Evolutionary conservation across 176 grass and related monocot species (phyloP), one percentile per base, ranked within the genome.

Genomic region (Raddia distichophylla): DNA sequence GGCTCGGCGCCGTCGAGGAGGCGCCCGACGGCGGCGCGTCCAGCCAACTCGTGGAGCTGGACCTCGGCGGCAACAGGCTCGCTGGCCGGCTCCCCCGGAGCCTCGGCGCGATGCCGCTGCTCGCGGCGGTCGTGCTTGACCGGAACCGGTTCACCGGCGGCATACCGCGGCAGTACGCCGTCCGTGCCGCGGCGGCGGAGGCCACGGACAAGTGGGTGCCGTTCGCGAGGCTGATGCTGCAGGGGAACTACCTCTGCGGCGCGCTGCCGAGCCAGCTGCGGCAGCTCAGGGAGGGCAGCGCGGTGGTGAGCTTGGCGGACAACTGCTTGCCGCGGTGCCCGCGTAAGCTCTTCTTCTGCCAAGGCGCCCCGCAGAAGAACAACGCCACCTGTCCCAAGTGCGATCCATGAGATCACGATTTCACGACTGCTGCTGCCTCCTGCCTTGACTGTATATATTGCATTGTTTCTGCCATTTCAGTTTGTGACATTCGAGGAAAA

Each of bases 281-380:
- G 57, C 80, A 65, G 80, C 20, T 89, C 13, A 84, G 81, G 91
- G 87, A 86, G 1, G 91, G 84, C 43, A 2, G 20, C 1, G 84
- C 84, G 0, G 52, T 10, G 58, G 71, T 92, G 14, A 92, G 76
- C 10, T 66, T 92, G 80, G 87, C 80, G 27, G 91, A 92, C 5
- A 92, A 92, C 40, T 92, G 87, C 83, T 55, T 92, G 76, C 48
- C 40, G 2, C 80, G 19, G 71, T 92, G 91, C 7, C 91, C 91
- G 2, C 74, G 3, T 8, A 46, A 60, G 37, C 76, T 86, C 58
- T 92, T 67, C 58, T 84, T 87, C 83, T 92, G 91, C 80, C 82
- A 77, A 15, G 91, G 91, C 9, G 42, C 48, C 10, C 74, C 70
- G 65, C 91, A 92, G 87, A 92, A 92, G 84, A 33, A 59, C 14